Percentiles rank a stretch among this genome's conserved stretches.
Conservation (phyloP, 164 flowering plant genomes). For the Vitis amurensis region DNA sequence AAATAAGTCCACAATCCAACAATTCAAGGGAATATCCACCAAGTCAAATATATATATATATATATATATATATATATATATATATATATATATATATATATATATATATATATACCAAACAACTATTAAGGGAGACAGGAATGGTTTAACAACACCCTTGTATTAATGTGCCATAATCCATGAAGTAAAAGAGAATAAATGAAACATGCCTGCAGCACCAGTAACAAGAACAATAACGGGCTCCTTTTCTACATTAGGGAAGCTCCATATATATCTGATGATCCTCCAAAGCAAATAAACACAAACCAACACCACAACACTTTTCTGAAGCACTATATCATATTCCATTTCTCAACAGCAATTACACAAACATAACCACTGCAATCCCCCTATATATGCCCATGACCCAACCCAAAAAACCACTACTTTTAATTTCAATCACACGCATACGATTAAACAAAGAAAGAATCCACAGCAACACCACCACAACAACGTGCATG, state of each 20-base stretch:
- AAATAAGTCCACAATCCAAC: not conserved
- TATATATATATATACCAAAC: too few relatives aligned
- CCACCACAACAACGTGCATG: constrained; percentile 6
- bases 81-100: too few relatives aligned
- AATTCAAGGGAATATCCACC: too few relatives aligned
- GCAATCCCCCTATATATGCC: not conserved
- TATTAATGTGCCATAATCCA: not conserved
- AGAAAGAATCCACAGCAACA: constrained; percentile 9
- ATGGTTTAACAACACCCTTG: too few relatives aligned
- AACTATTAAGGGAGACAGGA: too few relatives aligned
- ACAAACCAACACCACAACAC: constrained; percentile 36
- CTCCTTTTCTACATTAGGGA: constrained; percentile 43
- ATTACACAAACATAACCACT: not conserved
- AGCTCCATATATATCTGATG: constrained; percentile 46
- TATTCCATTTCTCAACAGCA: constrained; percentile 27
- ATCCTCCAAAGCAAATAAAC: constrained; percentile 45
- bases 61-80: too few relatives aligned
- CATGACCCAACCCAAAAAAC: not conserved
- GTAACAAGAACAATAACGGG: constrained; percentile 71
- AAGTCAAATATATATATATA: too few relatives aligned
- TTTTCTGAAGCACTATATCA: constrained; percentile 32
- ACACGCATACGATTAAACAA: not conserved
- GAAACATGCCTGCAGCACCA: constrained; percentile 83
- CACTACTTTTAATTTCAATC: too few relatives aligned
- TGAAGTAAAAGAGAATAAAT: not conserved